Evolutionary conservation across 2,329 filamentous ascomycete genomes (phyloP).

Genomic region (Paraphaeosphaeria sporulosa): DNA sequence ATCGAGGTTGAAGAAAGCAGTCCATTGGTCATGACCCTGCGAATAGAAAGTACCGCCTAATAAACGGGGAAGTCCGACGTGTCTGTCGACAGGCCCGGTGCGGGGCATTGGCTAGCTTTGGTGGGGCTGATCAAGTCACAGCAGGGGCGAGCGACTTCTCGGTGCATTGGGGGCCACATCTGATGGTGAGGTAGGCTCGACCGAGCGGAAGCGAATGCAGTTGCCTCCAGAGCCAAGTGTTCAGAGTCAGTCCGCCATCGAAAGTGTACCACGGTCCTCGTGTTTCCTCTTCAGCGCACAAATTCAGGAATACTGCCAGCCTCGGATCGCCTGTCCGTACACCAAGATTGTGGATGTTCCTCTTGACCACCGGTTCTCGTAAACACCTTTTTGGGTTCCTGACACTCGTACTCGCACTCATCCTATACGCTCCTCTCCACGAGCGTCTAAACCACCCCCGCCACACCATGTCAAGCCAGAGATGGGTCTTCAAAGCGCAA

Average conservation of each 20-base stretch:
- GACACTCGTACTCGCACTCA: neutral
- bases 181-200: neutral
- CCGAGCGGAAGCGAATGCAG: neutral
- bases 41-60: too few species aligned
- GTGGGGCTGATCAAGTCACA: neutral
- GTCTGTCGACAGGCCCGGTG: neutral
- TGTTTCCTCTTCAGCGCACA: neutral
- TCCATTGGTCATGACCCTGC: neutral
- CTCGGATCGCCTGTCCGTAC: neutral
- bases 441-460: neutral
- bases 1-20: neutral
- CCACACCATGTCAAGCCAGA: neutral
- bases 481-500: slow-evolving; percentile 20
- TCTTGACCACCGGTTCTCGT: neutral
- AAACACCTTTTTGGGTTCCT: neutral
- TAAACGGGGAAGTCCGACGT: too few species aligned
- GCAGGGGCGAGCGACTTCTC: neutral
- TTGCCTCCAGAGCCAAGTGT: neutral
- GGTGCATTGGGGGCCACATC: neutral
- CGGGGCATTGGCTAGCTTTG: neutral
- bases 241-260: neutral
- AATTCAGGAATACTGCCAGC: neutral
- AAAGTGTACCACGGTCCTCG: neutral
- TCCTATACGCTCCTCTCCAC: neutral
- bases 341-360: neutral